Conservation (phyloP, 2,329 filamentous ascomycete genomes). For the Fusarium napiforme region DNA sequence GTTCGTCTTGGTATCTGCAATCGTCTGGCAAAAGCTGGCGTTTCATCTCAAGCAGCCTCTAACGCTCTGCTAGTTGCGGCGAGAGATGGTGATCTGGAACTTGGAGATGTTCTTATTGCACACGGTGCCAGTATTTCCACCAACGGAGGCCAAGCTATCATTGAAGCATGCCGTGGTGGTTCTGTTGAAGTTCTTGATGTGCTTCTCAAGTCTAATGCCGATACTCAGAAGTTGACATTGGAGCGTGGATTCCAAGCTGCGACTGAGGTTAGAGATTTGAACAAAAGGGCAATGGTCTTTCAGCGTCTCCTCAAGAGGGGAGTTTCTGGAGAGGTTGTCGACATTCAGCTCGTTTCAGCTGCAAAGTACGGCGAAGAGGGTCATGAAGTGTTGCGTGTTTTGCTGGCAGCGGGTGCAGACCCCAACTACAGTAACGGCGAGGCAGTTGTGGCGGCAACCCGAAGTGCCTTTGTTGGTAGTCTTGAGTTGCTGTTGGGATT, state of each 20-base stretch:
- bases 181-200: constrained; percentile 61
- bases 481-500: constrained; percentile 64
- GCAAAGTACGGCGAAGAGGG: constrained; percentile 62
- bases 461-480: constrained; percentile 61
- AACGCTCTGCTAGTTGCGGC: constrained; percentile 63
- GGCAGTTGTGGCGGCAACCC: constrained; percentile 64
- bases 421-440: constrained; percentile 66
- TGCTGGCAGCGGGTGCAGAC: constrained; percentile 64
- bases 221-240: constrained; percentile 56
- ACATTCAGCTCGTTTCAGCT: constrained; percentile 64
- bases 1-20: constrained; percentile 57
- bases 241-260: constrained; percentile 66
- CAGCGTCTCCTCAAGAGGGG: constrained; percentile 62
- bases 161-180: constrained; percentile 65
- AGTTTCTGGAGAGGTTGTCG: constrained; percentile 61
- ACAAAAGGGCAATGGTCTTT: constrained; percentile 61
- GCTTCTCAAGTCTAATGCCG: constrained; percentile 56
- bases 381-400: constrained; percentile 59
- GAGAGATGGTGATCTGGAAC: constrained; percentile 62
- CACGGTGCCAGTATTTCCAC: constrained; percentile 64
- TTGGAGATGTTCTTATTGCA: constrained; percentile 62
- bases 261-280: constrained; percentile 62
- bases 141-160: constrained; percentile 63
- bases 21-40: constrained; percentile 58
- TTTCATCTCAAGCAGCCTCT: constrained; percentile 58